Evolutionary conservation across 441 rosid genomes (phyloP).

Genomic region (Francoa sonchifolia): DNA sequence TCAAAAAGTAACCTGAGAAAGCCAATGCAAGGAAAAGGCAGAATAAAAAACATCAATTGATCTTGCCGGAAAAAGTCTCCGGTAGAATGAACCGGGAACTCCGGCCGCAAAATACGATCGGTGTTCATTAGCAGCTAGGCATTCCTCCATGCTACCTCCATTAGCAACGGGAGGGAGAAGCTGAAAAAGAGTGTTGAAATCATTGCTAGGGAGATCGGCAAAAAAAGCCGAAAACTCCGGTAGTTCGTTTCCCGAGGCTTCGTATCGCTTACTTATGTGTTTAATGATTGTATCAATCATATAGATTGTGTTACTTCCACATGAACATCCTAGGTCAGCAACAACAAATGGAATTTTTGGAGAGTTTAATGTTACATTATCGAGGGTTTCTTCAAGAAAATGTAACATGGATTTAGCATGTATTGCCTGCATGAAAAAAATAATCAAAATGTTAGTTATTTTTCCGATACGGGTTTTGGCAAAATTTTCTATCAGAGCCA

Average conservation of each 20-base stretch:
- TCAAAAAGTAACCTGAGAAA: constrained; percentile 63
- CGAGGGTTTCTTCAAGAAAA: constrained; percentile 23
- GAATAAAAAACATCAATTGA: constrained; percentile 74
- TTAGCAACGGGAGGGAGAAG: constrained; percentile 58
- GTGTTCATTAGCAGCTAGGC: constrained; percentile 55
- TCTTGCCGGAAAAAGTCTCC: constrained; percentile 68
- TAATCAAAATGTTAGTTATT: too few relatives aligned
- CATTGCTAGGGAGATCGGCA: constrained; percentile 85
- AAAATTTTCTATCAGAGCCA: too few relatives aligned
- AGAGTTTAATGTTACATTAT: constrained; percentile 10
- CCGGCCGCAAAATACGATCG: constrained; percentile 73
- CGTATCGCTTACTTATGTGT: constrained; percentile 62
- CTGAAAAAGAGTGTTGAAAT: constrained; percentile 88
- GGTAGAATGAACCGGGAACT: constrained; percentile 84
- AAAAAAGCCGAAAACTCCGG: constrained; percentile 82
- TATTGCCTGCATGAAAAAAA: constrained; percentile 35
- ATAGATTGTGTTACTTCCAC: constrained; percentile 15
- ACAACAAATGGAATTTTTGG: constrained; percentile 13
- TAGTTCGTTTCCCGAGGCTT: constrained; percentile 32
- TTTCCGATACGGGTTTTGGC: too few relatives aligned
- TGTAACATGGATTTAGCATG: constrained; percentile 89
- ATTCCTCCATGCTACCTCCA: constrained; percentile 72
- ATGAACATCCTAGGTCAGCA: constrained; percentile 18
- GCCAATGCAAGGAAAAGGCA: constrained; percentile 90
- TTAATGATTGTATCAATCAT: constrained; percentile 26